Evolutionary conservation across 257 asterid species (phyloP).

Genomic region (Anisodus tanguticus): DNA sequence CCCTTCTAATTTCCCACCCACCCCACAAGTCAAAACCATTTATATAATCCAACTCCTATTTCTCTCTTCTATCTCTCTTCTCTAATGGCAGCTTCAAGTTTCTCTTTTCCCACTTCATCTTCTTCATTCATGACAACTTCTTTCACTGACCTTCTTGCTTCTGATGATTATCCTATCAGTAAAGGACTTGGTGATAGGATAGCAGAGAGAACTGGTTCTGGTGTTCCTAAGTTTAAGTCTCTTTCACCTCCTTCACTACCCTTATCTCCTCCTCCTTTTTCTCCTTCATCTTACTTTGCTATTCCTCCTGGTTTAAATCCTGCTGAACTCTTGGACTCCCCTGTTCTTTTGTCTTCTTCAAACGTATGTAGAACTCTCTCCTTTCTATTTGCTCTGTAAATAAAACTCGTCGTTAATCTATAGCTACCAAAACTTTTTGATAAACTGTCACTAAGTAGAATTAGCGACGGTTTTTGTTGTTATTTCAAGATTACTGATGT

Average conservation of each 20-base stretch:
- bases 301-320: constrained; percentile 88
- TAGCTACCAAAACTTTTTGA: no score
- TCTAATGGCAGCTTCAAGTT: constrained; percentile 46
- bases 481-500: neutral
- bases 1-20: constrained; percentile 8
- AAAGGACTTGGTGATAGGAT: constrained; percentile 60
- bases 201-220: constrained; percentile 73
- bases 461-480: neutral
- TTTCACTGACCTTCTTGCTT: constrained; percentile 62
- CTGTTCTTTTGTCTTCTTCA: constrained; percentile 65
- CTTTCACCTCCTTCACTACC: constrained; percentile 87
- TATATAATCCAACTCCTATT: neutral
- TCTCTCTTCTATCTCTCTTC: neutral
- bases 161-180: constrained; percentile 47
- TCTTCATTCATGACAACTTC: constrained; percentile 50
- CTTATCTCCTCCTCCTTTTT: constrained; percentile 58
- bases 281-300: constrained; percentile 83
- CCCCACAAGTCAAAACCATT: neutral
- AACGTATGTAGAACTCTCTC: constrained; percentile 43
- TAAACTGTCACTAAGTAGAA: no score
- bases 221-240: constrained; percentile 78
- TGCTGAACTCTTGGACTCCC: constrained; percentile 79
- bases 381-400: neutral
- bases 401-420: no score
- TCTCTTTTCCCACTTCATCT: constrained; percentile 33